These are phyloP conservation scores for Populus hybrid DNA, from an alignment of 441 rosid species.

Conservation along the genomic window DNA sequence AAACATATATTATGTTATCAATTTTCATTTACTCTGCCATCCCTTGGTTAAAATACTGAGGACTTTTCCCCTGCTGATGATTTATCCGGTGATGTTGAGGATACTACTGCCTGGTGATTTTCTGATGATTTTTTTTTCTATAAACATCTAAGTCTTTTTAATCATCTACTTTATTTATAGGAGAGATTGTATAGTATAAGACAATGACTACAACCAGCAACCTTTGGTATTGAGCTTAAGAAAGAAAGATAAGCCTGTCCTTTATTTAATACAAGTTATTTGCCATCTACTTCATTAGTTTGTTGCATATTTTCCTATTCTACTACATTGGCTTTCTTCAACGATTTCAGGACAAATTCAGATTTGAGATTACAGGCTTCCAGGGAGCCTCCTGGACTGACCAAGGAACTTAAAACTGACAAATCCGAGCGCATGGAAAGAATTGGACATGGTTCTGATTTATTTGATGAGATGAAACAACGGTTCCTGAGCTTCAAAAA, in stretches of 20 bases:
- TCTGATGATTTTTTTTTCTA: not conserved
- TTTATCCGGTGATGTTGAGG: not conserved
- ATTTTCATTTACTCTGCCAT: no score
- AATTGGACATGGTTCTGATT: constrained; percentile 31
- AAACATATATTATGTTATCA: no score
- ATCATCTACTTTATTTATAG: not conserved
- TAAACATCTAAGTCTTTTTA: not conserved
- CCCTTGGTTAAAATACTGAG: no score
- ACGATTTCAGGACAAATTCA: constrained; percentile 38
- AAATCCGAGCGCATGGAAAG: constrained; percentile 27
- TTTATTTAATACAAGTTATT: constrained; percentile 15
- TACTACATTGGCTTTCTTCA: constrained; percentile 16
- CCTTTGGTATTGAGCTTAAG: not conserved
- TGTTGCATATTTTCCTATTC: constrained; percentile 14
- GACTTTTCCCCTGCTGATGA: not conserved
- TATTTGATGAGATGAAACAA: constrained; percentile 65
- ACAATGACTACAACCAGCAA: not conserved
- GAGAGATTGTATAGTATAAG: not conserved
- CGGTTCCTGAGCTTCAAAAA: constrained; percentile 70
- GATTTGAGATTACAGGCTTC: constrained; percentile 39
- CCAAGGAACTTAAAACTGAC: constrained; percentile 35
- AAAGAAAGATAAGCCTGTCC: constrained; percentile 34
- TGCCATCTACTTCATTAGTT: constrained; percentile 1
- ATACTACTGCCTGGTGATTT: not conserved
- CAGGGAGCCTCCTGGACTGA: constrained; percentile 32